Percentiles rank a stretch among this genome's conserved stretches.
Conservation (phyloP, 2,329 filamentous ascomycete genomes). For the Amauroascus niger region DNA sequence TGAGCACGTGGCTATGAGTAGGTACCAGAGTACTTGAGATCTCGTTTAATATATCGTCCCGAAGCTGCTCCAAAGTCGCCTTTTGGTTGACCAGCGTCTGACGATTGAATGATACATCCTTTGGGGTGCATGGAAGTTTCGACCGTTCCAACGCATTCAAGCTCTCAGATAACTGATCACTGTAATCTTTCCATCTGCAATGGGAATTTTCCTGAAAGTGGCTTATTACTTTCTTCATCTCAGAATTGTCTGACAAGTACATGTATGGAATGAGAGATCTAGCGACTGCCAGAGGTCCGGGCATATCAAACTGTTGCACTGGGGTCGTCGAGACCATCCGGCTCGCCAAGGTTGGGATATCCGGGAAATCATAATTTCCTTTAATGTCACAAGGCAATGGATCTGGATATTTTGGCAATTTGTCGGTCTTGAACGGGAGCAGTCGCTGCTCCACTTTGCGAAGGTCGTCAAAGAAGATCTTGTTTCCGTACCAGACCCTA, state of each 20-base stretch:
- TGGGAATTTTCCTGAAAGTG: neutral
- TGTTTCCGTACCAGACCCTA: conserved; percentile 1
- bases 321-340: neutral
- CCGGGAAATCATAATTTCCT: neutral
- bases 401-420: neutral
- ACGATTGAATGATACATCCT: neutral
- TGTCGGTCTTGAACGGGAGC: neutral
- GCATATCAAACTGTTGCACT: neutral
- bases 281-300: neutral
- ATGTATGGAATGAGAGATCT: neutral
- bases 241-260: neutral
- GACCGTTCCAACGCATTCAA: neutral
- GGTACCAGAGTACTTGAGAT: neutral
- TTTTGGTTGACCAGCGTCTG: neutral
- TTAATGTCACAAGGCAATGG: neutral
- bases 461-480: conserved; percentile 1
- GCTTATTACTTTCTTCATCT: neutral
- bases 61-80: neutral
- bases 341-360: neutral
- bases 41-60: conserved; percentile 1
- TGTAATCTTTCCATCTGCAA: conserved; percentile 3
- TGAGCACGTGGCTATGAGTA: neutral
- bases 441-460: neutral
- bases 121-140: neutral
- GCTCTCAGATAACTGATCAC: neutral